These are phyloP conservation scores for Cryoendolithus antarcticus DNA, from an alignment of 2,329 filamentous ascomycete genomes.

Conservation along the genomic window DNA sequence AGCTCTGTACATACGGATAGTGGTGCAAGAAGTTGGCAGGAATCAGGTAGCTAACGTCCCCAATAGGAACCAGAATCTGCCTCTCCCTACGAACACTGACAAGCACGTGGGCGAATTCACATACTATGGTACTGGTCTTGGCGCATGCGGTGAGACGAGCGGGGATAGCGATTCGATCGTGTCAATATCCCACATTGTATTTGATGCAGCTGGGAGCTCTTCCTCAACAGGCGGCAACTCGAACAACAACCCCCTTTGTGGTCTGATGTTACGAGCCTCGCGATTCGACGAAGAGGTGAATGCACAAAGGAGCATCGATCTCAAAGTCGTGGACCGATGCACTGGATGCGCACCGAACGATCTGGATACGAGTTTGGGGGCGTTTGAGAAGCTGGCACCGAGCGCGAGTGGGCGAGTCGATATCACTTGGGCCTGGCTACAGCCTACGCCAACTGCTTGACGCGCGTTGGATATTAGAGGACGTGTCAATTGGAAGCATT, in stretches of 20 bases:
- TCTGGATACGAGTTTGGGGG: slow-evolving; percentile 37
- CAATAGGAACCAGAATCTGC: slow-evolving; percentile 30
- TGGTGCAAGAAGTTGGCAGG: no score
- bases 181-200: slow-evolving; percentile 55
- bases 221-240: slow-evolving; percentile 26
- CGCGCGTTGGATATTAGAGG: no score
- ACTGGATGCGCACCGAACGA: slow-evolving; percentile 34
- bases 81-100: slow-evolving; percentile 39
- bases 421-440: slow-evolving; percentile 22
- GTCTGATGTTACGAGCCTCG: slow-evolving; percentile 50
- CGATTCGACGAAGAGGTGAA: slow-evolving; percentile 36
- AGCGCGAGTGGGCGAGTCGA: slow-evolving; percentile 18
- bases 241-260: slow-evolving; percentile 57
- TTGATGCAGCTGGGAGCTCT: slow-evolving; percentile 42
- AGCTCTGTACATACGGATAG: no score
- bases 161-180: slow-evolving; percentile 46
- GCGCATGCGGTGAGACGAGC: slow-evolving; percentile 54
- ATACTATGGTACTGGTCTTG: slow-evolving; percentile 54
- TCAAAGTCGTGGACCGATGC: slow-evolving; percentile 60
- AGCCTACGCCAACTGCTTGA: no score
- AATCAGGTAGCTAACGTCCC: neutral
- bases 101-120: slow-evolving; percentile 54
- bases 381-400: slow-evolving; percentile 36
- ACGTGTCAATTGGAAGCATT: no score
- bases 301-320: slow-evolving; percentile 40